These are phyloP conservation scores for Xylariaceae sp. DNA, from an alignment of 2,329 filamentous ascomycete genomes.

Conservation along the genomic window DNA sequence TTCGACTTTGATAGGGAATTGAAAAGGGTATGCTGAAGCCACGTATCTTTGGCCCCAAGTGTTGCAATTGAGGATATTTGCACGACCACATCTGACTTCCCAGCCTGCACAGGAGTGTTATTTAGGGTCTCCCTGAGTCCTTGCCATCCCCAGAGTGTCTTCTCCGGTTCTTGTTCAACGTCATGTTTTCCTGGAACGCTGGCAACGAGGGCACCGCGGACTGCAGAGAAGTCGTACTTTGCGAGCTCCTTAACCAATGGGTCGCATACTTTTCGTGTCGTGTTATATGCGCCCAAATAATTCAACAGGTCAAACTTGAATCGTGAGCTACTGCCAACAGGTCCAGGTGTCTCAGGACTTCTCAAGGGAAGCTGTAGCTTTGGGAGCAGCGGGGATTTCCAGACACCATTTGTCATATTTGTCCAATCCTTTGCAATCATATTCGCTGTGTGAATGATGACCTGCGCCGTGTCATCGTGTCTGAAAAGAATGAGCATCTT, in stretches of 20 bases:
- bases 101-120: conserved; percentile 43
- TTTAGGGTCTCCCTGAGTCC: conserved; percentile 57
- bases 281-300: conserved; percentile 68
- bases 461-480: conserved; percentile 68
- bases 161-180: conserved; percentile 39
- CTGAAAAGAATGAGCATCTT: conserved; percentile 85
- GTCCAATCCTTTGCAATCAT: conserved; percentile 85
- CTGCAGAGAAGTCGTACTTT: conserved; percentile 61
- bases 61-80: conserved; percentile 82
- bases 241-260: conserved; percentile 53
- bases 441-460: conserved; percentile 85
- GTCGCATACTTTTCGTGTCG: conserved; percentile 46
- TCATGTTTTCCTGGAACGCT: conserved; percentile 68
- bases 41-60: conserved; percentile 63
- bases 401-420: conserved; percentile 81
- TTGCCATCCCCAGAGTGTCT: conserved; percentile 71
- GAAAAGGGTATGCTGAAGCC: conserved; percentile 65
- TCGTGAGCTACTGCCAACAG: conserved; percentile 56
- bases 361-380: conserved; percentile 29
- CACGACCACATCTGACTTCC: conserved; percentile 46
- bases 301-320: conserved; percentile 73
- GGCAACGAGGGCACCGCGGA: conserved; percentile 69
- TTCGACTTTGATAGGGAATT: conserved; percentile 37
- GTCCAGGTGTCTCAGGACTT: conserved; percentile 16
- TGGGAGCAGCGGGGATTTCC: conserved; percentile 69